These are phyloP conservation scores for Colletotrichum tamarilloi DNA, from an alignment of 2,329 filamentous ascomycete genomes.

Conservation along the genomic window DNA sequence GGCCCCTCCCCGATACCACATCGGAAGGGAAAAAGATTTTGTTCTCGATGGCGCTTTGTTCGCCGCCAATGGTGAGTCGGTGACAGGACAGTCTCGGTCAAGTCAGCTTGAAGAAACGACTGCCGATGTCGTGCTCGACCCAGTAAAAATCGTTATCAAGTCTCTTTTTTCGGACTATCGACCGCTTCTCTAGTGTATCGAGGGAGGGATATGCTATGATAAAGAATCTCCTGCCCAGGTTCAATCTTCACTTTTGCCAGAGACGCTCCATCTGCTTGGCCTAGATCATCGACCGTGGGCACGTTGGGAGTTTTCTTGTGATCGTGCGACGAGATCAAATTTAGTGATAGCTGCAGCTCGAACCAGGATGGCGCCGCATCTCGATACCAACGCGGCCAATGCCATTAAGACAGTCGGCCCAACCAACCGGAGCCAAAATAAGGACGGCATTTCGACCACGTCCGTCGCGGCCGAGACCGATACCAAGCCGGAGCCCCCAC, in stretches of 20 bases:
- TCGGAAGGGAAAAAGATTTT: neutral
- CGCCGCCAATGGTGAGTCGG: neutral
- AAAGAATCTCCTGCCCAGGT: constrained; percentile 17
- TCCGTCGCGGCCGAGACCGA: constrained; percentile 13
- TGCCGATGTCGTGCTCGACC: constrained; percentile 31
- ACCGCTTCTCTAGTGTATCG: neutral
- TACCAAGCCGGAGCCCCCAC: constrained; percentile 33
- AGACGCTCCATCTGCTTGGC: neutral
- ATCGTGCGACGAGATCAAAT: neutral
- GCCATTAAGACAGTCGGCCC: constrained; percentile 3
- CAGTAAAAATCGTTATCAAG: constrained; percentile 32
- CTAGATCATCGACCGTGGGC: neutral
- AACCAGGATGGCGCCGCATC: constrained; percentile 17
- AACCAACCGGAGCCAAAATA: constrained; percentile 9
- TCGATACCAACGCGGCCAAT: constrained; percentile 18
- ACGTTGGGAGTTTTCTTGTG: neutral
- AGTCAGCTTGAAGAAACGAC: neutral
- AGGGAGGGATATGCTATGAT: neutral
- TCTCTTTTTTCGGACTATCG: constrained; percentile 6
- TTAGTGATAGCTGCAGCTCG: neutral
- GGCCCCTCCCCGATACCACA: constrained; percentile 26
- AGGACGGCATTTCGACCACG: constrained; percentile 21
- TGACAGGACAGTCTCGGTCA: neutral
- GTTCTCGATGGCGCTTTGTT: neutral
- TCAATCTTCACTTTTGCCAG: neutral